Evolutionary conservation across 2,329 filamentous ascomycete species (phyloP).

Genomic region (Scedosporium minutisporum): DNA sequence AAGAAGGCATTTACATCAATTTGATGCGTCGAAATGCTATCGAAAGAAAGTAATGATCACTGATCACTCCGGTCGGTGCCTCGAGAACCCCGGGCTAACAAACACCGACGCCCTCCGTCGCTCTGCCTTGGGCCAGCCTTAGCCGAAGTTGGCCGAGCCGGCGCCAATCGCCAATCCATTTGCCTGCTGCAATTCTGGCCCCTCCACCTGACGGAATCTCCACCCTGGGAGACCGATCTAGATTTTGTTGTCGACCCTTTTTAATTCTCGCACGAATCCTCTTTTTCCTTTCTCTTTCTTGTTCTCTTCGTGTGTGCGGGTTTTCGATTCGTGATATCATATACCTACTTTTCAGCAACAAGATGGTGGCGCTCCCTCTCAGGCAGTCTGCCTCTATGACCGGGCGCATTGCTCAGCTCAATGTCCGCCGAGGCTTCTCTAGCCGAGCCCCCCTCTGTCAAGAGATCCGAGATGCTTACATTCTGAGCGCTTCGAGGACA

Average conservation of each 20-base stretch:
- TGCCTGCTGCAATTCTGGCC: neutral
- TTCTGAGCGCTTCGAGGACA: constrained; percentile 80
- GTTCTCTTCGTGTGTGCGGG: neutral
- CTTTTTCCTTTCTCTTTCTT: neutral
- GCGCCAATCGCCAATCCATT: neutral
- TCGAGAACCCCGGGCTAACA: neutral
- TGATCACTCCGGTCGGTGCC: neutral
- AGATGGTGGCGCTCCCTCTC: constrained; percentile 14
- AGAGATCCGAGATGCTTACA: constrained; percentile 86
- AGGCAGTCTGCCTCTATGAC: constrained; percentile 30
- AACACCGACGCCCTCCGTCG: neutral
- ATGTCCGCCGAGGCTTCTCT: constrained; percentile 28
- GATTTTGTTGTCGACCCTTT: too few relatives aligned
- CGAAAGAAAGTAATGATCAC: neutral
- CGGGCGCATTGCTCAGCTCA: neutral
- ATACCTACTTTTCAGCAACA: neutral
- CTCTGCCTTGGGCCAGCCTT: neutral
- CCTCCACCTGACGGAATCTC: constrained; percentile 3
- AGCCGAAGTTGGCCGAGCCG: constrained; percentile 6
- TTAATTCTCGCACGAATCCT: neutral
- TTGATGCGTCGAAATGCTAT: too few relatives aligned
- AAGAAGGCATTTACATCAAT: too few relatives aligned
- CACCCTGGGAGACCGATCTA: neutral
- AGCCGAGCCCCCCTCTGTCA: constrained; percentile 34
- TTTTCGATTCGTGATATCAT: neutral